phyloP scores from a whole-genome alignment of 140 eudicot species.

The Stevia rebaudiana region DNA sequence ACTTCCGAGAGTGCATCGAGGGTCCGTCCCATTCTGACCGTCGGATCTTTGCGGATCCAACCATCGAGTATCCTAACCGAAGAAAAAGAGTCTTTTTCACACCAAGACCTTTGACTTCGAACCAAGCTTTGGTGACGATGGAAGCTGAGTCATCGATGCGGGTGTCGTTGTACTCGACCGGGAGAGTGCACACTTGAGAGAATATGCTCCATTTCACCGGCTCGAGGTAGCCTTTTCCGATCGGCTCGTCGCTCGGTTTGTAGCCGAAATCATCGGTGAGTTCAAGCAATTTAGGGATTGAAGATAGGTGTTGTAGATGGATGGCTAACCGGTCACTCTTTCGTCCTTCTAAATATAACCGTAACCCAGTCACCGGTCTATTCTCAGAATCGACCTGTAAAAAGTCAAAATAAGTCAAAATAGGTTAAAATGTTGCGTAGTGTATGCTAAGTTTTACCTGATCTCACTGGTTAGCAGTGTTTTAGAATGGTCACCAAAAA shows the following conservation, averaged over 20 bases:
- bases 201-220: constrained; percentile 95
- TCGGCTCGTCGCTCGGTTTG: constrained; percentile 55
- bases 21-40: constrained; percentile 96
- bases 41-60: constrained; percentile 67
- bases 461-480: too few species aligned
- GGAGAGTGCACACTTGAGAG: constrained; percentile 90
- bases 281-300: constrained; percentile 58
- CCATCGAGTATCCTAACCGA: constrained; percentile 80
- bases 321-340: constrained; percentile 85
- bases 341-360: constrained; percentile 85
- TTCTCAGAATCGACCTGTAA: constrained; percentile 79
- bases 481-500: too few species aligned
- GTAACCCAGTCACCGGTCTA: constrained; percentile 88
- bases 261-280: constrained; percentile 51
- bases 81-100: constrained; percentile 78
- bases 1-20: constrained; percentile 49
- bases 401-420: not conserved
- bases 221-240: constrained; percentile 60
- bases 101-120: constrained; percentile 75
- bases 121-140: constrained; percentile 91
- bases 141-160: constrained; percentile 74
- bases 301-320: constrained; percentile 90
- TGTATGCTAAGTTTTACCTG: too few species aligned
- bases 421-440: not conserved
- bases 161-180: constrained; percentile 62